Base-by-base conservation (phyloP, 2,329 filamentous ascomycete species). In the Talaromyces verruculosus region DNA sequence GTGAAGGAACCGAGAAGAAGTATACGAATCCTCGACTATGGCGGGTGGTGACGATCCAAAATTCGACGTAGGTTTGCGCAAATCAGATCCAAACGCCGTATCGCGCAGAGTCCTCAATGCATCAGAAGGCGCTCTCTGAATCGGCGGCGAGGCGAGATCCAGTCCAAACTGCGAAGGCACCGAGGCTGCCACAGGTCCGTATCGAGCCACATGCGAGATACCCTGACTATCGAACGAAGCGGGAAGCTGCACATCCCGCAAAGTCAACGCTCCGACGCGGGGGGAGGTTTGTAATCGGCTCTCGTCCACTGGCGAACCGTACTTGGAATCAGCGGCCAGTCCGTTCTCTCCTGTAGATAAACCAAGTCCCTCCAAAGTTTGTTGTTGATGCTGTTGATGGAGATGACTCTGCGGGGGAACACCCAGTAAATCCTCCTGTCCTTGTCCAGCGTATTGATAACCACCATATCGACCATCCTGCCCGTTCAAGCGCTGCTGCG, bases 191-290 rank as follows among this genome's bases (percentile, higher is more conserved):
- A 96, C 93, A 0, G 93, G 92, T 0, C 91, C 95, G 76, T 93
- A 93, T 67, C 92, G 88, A 19, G 94, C 93, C 68, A 92, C 93
- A 76, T 94, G 91, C 11, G 93, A 97, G 63, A 97, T 91, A 60
- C 93, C 94, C 74, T 97, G 95, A 72, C 93, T 96, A 78, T 98
- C 95, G 76, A 98, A 97, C 0, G 94, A 98, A 8, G 93, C 92
- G 1, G 95, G 95, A 8, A 98, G 85, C 17, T 92, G 93, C 2
- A 93, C 95, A 80, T 98, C 94, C 68, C 97, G 85, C 15, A 96
- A 91, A n/a, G 91, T 95, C n/a, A 97, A 71, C 84, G 84, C 61
- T 87, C 57, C 57, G 85, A 0, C 15, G 5, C 60, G 65, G 19
- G 93, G 92, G 15, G 93, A 96, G 62, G 95, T 85, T 28, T 91